A percentile compares a stretch with the other conserved stretches of the same genome.
Evolutionary conservation across 2,329 filamentous ascomycete species (phyloP).

Genomic region (Lachnellula cervina): DNA sequence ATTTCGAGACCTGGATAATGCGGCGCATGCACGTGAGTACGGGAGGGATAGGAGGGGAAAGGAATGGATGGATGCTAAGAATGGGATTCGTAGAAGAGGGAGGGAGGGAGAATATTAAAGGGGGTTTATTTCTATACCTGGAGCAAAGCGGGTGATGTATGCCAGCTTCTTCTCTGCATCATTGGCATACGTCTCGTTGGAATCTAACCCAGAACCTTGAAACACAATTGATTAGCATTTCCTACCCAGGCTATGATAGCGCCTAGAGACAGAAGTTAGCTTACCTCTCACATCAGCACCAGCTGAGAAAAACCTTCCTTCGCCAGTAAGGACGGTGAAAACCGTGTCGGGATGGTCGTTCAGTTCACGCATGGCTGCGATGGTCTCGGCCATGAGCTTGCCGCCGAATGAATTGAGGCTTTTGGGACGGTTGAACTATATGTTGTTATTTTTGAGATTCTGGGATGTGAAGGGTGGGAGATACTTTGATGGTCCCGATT

Average conservation of each 20-base stretch:
- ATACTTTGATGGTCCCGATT: constrained; percentile 40
- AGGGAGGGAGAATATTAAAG: background rate
- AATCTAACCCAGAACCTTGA: constrained; percentile 10
- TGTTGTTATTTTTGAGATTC: background rate
- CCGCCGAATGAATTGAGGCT: constrained; percentile 44
- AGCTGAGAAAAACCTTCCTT: constrained; percentile 46
- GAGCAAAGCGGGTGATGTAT: constrained; percentile 18
- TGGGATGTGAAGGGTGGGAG: too few relatives aligned
- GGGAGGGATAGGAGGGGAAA: background rate
- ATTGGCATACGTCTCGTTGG: constrained; percentile 11
- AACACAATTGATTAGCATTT: background rate
- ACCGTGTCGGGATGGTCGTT: constrained; percentile 44
- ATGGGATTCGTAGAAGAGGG: background rate
- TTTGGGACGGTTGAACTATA: constrained; percentile 44
- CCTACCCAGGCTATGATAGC: too few relatives aligned
- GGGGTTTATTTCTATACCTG: constrained; percentile 9
- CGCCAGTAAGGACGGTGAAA: constrained; percentile 46
- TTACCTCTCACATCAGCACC: constrained; percentile 43
- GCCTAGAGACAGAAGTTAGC: background rate
- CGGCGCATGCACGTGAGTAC: too few relatives aligned
- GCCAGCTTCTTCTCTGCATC: constrained; percentile 26
- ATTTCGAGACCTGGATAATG: constrained; percentile 30
- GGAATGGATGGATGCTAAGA: background rate
- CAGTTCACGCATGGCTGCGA: constrained; percentile 39
- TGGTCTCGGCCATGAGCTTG: constrained; percentile 39